Evolutionary conservation across 768 basidiomycete species (phyloP).

Genomic region (Amanita pseudoporphyria): DNA sequence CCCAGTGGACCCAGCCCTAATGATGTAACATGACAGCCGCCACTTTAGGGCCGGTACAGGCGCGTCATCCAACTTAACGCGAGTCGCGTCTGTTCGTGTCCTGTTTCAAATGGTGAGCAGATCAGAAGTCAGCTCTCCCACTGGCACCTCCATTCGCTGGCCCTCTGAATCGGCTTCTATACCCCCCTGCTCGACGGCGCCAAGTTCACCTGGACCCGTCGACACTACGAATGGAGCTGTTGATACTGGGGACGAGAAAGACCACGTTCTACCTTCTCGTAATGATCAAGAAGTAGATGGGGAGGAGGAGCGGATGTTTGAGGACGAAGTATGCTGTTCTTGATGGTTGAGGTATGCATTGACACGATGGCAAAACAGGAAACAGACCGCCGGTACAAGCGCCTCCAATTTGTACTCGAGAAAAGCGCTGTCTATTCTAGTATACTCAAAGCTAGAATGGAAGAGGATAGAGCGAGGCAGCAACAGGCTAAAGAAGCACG

Average conservation of each 20-base stretch:
- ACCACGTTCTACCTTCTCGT: too few species aligned
- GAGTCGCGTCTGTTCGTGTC: neutral
- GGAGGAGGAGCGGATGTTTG: constrained; percentile 3
- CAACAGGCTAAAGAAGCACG: constrained; percentile 10
- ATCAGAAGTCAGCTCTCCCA: neutral
- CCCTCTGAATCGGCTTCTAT: neutral
- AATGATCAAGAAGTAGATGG: neutral
- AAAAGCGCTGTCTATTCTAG: constrained; percentile 70
- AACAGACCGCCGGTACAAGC: constrained; percentile 35
- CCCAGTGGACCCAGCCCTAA: too few species aligned
- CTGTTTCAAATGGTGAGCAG: neutral
- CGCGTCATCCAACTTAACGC: neutral
- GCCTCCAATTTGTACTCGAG: constrained; percentile 60
- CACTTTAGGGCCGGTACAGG: neutral
- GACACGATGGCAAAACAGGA: constrained; percentile 24
- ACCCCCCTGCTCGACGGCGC: constrained; percentile 1
- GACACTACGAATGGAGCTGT: neutral
- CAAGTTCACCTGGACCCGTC: neutral
- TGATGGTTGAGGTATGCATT: neutral
- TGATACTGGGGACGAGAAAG: neutral
- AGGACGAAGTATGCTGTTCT: constrained; percentile 2
- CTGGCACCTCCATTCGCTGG: neutral
- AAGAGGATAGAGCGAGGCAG: constrained; percentile 37
- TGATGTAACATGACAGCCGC: neutral
- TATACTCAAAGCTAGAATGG: constrained; percentile 68